Conservation (phyloP, 2,329 filamentous ascomycete genomes). For the Eutypa lata region DNA sequence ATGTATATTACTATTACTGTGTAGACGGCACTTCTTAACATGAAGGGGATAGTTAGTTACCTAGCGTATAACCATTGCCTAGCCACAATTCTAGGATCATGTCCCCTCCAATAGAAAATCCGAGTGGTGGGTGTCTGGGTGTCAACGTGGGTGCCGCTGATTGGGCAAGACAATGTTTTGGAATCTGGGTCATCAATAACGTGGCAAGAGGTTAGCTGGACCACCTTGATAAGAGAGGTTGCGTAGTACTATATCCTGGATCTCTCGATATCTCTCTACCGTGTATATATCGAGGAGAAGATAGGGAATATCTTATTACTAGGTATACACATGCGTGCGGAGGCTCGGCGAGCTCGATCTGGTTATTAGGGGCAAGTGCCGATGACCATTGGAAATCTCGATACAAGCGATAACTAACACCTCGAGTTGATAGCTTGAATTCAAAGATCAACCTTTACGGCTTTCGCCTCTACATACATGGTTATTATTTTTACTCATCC, state of each 20-base stretch:
- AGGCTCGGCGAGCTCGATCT: neutral
- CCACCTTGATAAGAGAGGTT: conserved; percentile 18
- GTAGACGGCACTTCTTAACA: too few species aligned
- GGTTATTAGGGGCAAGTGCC: neutral
- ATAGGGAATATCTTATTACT: neutral
- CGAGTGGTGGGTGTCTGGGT: conserved; percentile 21
- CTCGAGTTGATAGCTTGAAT: neutral
- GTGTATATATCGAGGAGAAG: neutral
- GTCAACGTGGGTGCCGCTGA: conserved; percentile 31
- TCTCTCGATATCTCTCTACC: neutral
- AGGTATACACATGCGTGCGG: neutral
- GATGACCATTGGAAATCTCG: neutral
- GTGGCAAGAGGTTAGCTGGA: conserved; percentile 23
- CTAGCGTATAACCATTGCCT: conserved; percentile 17
- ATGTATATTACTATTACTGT: too few species aligned
- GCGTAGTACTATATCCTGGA: conserved; percentile 11
- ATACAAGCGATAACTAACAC: neutral
- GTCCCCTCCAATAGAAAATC: conserved; percentile 23
- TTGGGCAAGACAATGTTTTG: conserved; percentile 23
- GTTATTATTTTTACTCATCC: neutral
- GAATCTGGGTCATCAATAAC: conserved; percentile 15
- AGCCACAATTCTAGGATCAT: conserved; percentile 16
- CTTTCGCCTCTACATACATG: neutral
- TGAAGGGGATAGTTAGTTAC: conserved; percentile 9
- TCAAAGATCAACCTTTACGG: neutral